phyloP scores from a whole-genome alignment of 192 early-diverging fungal species.

The Diversispora epigaea region DNA sequence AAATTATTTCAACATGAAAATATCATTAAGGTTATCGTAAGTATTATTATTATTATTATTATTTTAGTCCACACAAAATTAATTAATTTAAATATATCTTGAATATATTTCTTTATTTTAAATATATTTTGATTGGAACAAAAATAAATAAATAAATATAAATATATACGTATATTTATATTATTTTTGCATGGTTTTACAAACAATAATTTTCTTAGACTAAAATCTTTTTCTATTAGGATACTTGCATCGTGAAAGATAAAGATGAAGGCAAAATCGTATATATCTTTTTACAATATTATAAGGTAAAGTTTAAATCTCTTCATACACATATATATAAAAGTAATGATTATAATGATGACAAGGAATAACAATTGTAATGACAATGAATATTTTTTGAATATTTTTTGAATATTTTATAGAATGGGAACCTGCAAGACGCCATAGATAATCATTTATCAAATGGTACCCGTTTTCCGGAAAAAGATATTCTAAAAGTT shows the following conservation, averaged over 20 bases:
- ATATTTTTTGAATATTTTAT: background rate
- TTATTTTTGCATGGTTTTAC: background rate
- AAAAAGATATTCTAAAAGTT: constrained; percentile 56
- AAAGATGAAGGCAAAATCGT: constrained; percentile 52
- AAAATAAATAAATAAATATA: too few species aligned
- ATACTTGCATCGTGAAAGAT: constrained; percentile 53
- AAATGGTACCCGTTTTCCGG: constrained; percentile 50
- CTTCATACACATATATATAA: background rate
- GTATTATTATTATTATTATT: constrained; percentile 9
- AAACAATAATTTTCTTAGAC: background rate
- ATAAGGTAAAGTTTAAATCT: constrained; percentile 44
- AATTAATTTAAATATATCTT: too few species aligned
- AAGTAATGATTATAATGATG: background rate
- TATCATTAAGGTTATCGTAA: constrained; percentile 61
- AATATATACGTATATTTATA: background rate
- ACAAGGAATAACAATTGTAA: background rate
- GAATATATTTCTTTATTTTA: too few species aligned
- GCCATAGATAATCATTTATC: constrained; percentile 51
- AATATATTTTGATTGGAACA: too few species aligned
- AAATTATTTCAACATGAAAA: constrained; percentile 62
- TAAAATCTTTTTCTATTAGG: constrained; percentile 38
- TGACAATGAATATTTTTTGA: background rate
- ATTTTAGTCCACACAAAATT: background rate
- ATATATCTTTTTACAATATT: constrained; percentile 73
- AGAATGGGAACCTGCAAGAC: constrained; percentile 58